phyloP scores from a whole-genome alignment of 2,329 filamentous ascomycete genomes.

The Colletotrichum acutatum region DNA sequence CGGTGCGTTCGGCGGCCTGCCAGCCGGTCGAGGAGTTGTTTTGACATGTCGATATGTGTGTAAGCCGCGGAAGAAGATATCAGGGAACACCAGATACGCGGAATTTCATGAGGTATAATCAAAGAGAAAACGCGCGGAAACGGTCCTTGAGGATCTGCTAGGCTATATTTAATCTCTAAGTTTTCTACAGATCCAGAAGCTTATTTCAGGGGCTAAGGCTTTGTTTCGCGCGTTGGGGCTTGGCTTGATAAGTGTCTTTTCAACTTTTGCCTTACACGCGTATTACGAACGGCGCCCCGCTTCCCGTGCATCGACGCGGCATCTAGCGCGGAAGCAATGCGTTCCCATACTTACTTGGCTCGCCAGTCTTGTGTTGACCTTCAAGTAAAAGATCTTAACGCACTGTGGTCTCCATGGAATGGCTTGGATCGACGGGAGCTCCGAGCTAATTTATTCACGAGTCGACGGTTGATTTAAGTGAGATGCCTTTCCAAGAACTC shows the following conservation, averaged over 20 bases:
- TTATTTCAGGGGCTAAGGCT: not conserved
- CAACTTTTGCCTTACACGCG: not conserved
- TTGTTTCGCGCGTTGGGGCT: not conserved
- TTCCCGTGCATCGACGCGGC: too few species aligned
- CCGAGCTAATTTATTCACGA: too few species aligned
- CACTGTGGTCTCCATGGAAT: too few species aligned
- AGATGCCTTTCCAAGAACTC: too few species aligned
- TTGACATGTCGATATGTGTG: not conserved
- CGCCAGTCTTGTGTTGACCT: too few species aligned
- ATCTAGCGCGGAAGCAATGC: too few species aligned
- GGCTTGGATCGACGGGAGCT: too few species aligned
- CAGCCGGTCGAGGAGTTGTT: not conserved
- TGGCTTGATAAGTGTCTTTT: not conserved
- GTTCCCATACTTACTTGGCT: too few species aligned
- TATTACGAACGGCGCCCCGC: not conserved
- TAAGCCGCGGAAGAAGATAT: not conserved
- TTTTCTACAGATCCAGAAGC: not conserved
- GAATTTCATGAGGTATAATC: not conserved
- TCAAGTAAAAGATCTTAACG: too few species aligned
- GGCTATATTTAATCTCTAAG: not conserved
- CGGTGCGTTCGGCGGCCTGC: conserved; percentile 5
- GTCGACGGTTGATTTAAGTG: too few species aligned
- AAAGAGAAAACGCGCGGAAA: not conserved
- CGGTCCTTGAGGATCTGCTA: not conserved
- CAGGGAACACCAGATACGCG: not conserved